phyloP scores from a whole-genome alignment of 768 basidiomycete species.

The Inosperma sp. region DNA sequence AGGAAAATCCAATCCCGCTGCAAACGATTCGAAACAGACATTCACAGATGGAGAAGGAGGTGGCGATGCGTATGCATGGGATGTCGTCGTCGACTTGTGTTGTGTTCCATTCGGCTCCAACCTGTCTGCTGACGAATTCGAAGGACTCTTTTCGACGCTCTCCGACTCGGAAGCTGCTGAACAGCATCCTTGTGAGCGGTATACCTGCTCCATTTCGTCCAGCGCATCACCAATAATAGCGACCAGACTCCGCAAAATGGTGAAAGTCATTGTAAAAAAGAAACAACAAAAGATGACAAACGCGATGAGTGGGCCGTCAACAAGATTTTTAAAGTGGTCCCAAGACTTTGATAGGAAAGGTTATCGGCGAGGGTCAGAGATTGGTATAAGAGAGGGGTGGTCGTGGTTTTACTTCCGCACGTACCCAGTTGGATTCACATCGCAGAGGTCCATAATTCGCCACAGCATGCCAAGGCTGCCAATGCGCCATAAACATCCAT shows the following conservation, averaged over 20 bases:
- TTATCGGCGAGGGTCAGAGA: background rate
- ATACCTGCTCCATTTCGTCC: constrained; percentile 62
- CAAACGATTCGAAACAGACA: constrained; percentile 14
- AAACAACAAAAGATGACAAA: constrained; percentile 1
- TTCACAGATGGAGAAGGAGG: constrained; percentile 30
- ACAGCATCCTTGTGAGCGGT: constrained; percentile 29
- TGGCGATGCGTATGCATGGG: constrained; percentile 30
- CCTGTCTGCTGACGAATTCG: constrained; percentile 9
- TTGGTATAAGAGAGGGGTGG: constrained; percentile 8
- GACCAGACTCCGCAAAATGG: constrained; percentile 58
- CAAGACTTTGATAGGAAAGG: constrained; percentile 6
- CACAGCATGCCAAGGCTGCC: constrained; percentile 18
- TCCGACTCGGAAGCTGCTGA: background rate
- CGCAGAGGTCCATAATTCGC: constrained; percentile 18
- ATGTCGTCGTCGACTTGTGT: constrained; percentile 8
- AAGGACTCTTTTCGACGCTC: constrained; percentile 7
- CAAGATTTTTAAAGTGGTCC: constrained; percentile 11
- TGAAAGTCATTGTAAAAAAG: constrained; percentile 48
- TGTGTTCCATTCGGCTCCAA: background rate
- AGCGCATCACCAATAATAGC: constrained; percentile 63
- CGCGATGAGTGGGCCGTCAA: constrained; percentile 8
- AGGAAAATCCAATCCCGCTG: constrained; percentile 51
- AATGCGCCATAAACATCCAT: constrained; percentile 4
- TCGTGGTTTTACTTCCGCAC: constrained; percentile 10
- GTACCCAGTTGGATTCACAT: constrained; percentile 18